phyloP scores from a whole-genome alignment of 306 rosid genomes.

The Fagus crenata region DNA sequence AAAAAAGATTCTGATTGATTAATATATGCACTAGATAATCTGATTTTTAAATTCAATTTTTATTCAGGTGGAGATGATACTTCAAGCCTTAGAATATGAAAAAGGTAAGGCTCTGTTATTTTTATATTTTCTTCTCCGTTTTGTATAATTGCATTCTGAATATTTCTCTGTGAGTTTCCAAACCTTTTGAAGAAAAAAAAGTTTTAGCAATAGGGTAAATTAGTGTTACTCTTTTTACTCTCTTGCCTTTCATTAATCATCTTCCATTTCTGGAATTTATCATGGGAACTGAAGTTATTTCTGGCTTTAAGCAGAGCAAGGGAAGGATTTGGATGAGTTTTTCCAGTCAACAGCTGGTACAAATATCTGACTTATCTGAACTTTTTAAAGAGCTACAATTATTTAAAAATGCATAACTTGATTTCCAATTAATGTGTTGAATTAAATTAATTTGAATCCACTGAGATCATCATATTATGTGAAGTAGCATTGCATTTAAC shows the following conservation, averaged over 20 bases:
- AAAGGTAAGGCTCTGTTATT: too few species aligned
- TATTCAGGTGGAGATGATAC: too few species aligned
- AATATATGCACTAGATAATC: background rate
- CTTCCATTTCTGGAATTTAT: constrained; percentile 14
- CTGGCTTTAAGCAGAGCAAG: constrained; percentile 60
- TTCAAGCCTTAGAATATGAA: too few species aligned
- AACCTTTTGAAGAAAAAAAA: background rate
- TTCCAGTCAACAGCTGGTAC: constrained; percentile 86
- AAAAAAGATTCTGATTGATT: constrained; percentile 1
- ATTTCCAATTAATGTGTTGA: too few species aligned
- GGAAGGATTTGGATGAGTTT: constrained; percentile 77
- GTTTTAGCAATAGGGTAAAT: background rate
- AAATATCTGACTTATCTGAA: constrained; percentile 12
- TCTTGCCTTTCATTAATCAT: too few species aligned
- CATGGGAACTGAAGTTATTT: constrained; percentile 9
- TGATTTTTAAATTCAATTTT: too few species aligned
- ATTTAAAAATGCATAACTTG: too few species aligned
- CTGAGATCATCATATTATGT: too few species aligned
- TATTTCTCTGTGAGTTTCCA: constrained; percentile 5
- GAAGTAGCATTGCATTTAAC: too few species aligned
- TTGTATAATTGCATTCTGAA: background rate
- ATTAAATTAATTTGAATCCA: too few species aligned
- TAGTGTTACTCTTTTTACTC: too few species aligned
- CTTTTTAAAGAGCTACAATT: too few species aligned
- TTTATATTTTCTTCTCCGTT: constrained; percentile 7